These are phyloP conservation scores for Hyaloperonospora arabidopsidis DNA, from an alignment of 352 stramenopile species.

Conservation along the genomic window DNA sequence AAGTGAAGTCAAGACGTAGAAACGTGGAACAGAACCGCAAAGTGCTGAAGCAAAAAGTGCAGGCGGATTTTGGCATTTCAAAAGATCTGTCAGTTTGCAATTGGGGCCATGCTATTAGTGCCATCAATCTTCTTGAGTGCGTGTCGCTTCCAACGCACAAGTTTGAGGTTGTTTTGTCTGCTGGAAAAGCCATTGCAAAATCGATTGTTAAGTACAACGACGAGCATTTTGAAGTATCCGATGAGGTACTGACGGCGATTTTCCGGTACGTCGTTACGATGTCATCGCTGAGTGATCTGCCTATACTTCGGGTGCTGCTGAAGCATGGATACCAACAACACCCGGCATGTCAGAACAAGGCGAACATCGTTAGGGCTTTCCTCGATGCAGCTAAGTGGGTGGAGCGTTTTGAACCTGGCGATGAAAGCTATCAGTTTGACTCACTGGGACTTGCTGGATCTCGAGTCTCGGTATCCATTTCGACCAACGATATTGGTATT, in stretches of 20 bases:
- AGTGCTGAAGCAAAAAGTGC: constrained; percentile 42
- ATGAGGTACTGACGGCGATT: constrained; percentile 50
- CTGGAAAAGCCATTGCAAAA: constrained; percentile 41
- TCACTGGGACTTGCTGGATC: constrained; percentile 43
- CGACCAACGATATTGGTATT: constrained; percentile 75
- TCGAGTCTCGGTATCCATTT: constrained; percentile 68
- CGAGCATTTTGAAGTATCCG: constrained; percentile 45
- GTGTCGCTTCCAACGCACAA: constrained; percentile 79
- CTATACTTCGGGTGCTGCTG: constrained; percentile 42
- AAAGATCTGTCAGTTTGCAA: constrained; percentile 54
- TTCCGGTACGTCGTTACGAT: constrained; percentile 68
- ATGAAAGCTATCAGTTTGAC: constrained; percentile 34
- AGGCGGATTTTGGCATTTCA: constrained; percentile 58
- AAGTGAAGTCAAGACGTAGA: constrained; percentile 29
- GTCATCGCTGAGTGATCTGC: constrained; percentile 51
- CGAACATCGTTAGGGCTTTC: constrained; percentile 48
- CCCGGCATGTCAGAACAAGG: constrained; percentile 65
- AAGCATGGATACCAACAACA: constrained; percentile 59
- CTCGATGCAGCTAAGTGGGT: constrained; percentile 77
- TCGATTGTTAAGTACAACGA: constrained; percentile 50
- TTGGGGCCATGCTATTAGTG: constrained; percentile 47
- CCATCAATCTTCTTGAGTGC: constrained; percentile 64
- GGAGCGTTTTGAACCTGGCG: constrained; percentile 41
- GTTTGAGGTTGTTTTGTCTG: constrained; percentile 61
- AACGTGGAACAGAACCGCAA: constrained; percentile 49